phyloP scores from a whole-genome alignment of 78 protist species.

The Chrysochromulina parva region DNA sequence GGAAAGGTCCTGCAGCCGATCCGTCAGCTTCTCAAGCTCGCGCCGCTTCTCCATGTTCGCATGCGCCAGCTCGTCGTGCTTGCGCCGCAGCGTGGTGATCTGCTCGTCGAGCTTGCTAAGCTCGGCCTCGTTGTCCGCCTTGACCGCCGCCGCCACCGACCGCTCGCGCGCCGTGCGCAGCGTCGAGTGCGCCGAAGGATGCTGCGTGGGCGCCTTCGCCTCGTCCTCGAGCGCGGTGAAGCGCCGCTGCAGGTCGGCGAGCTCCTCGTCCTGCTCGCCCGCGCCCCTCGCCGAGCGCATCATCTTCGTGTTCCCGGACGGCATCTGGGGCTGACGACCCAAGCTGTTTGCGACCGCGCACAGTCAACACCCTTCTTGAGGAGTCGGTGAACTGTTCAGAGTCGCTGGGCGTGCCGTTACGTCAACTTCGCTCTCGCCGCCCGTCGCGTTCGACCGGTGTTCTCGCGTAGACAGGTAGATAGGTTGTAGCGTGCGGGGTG shows the following conservation, averaged over 20 bases:
- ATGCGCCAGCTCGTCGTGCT: conserved; percentile 14
- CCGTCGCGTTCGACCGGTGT: no score
- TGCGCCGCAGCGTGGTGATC: background rate
- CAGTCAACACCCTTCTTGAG: no score
- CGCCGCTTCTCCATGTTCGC: background rate
- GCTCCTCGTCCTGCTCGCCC: conserved; percentile 1
- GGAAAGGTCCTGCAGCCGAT: background rate
- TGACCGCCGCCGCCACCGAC: background rate
- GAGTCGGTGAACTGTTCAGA: no score
- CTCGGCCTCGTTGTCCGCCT: background rate
- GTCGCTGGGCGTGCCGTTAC: no score
- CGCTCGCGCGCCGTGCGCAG: background rate
- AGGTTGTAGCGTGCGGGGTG: no score
- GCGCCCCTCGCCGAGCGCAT: no score
- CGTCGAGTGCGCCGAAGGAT: background rate
- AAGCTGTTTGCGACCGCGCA: no score
- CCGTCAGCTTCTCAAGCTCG: background rate
- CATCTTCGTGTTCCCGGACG: no score
- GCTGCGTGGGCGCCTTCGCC: background rate
- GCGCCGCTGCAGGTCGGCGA: conserved; percentile 12
- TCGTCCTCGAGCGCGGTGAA: background rate
- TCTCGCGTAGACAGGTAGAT: no score
- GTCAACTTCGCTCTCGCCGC: no score
- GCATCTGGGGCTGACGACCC: no score
- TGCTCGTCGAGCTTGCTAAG: background rate